A percentile compares a stretch with the other conserved stretches of the same genome.
These are phyloP conservation scores for Zygoascus biomembranicola DNA, from an alignment of 805 yeast species.

Conservation along the genomic window DNA sequence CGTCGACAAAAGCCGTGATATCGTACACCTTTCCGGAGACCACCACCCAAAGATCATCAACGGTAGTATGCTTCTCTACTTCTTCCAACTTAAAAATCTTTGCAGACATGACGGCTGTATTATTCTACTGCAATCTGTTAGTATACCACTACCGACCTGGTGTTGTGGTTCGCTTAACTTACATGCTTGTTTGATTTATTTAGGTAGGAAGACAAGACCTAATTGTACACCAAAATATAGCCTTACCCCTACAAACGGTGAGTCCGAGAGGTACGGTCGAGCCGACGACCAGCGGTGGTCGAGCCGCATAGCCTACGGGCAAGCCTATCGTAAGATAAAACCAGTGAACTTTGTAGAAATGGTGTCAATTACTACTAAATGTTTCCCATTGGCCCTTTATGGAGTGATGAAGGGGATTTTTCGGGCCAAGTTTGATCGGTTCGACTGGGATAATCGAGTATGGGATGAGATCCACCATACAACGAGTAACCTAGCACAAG, in stretches of 20 bases:
- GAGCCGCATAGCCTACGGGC: too few species aligned
- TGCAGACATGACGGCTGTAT: not conserved
- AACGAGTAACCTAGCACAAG: too few species aligned
- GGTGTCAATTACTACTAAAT: too few species aligned
- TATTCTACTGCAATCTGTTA: not conserved
- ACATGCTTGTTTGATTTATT: not conserved
- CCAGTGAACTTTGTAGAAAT: too few species aligned
- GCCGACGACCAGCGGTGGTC: not conserved
- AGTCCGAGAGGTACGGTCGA: not conserved
- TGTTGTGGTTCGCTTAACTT: not conserved
- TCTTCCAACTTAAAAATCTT: conserved; percentile 30
- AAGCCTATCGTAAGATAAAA: too few species aligned
- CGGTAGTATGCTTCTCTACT: conserved; percentile 37
- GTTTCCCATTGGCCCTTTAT: too few species aligned
- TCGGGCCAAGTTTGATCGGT: too few species aligned
- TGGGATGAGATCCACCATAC: too few species aligned
- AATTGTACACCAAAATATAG: not conserved
- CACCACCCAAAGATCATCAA: conserved; percentile 64
- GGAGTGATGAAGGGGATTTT: too few species aligned
- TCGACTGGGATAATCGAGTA: too few species aligned
- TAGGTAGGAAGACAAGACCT: not conserved
- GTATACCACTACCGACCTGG: not conserved
- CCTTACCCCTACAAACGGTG: not conserved
- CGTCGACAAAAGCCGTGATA: conserved; percentile 44
- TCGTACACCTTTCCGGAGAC: conserved; percentile 63